Evolutionary conservation across 805 yeast species (phyloP), one percentile per base, ranked within the genome.

Genomic region (Lachancea lanzarotensis): DNA sequence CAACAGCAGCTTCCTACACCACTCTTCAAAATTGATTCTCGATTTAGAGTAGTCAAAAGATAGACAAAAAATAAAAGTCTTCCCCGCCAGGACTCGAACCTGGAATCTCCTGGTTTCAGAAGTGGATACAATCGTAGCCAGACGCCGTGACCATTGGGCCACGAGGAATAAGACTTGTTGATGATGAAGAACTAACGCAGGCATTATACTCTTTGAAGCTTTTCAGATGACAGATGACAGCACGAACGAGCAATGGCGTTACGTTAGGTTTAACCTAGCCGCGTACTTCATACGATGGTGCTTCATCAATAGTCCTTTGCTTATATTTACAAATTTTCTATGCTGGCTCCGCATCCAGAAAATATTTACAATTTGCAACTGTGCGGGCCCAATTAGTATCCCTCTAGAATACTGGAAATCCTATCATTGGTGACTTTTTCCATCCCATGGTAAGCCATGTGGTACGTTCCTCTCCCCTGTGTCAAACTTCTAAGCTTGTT

Each of bases 391-490:
- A 4, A 8, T 41, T 17, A 41, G 5, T 27, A 34, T 5, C 34
- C 30, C 20, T 41, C 44, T 34, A 67, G 44, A 32, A 73, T 67
- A 40, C 63, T 61, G 9, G 58, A 56, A 13, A 73, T 57, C 46
- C 84, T 66, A 25, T 82, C 84, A 9, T 67, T 64, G 2, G 79
- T 67, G 1, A 83, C 84, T 42, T 80, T 68, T 52, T 80, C 78
- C 84, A 88, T 88, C 2, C 88, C 85, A 33, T 71, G 63, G 52
- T 82, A 84, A 12, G 76, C 73, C 95, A 91, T 86, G 48, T 79
- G 79, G 62, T 85, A 89, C 2, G 80, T 75, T 2, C 90, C 95
- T 35, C 95, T 73, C 1, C 98, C 98, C 57, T 88, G 89, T 0
- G 97, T 90, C 53, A 89, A 68, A 31, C 93, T 82, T 54, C 98